phyloP scores from a whole-genome alignment of 192 early-diverging fungal genomes.

The Radiomyces spectabilis region DNA sequence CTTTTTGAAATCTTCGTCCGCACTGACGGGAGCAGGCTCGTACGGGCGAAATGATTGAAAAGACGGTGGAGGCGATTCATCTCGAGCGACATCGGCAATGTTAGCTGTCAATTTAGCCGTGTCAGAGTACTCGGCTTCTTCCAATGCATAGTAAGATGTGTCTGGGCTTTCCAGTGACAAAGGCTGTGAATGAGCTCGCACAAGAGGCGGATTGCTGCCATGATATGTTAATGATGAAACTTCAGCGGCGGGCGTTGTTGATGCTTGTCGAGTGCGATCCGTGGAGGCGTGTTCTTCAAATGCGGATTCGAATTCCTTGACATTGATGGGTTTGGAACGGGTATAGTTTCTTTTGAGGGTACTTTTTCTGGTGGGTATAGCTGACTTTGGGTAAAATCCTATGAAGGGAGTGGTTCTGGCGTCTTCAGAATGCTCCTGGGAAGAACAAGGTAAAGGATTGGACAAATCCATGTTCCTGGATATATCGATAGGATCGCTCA shows the following conservation, averaged over 20 bases:
- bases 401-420: neutral
- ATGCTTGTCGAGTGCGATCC: neutral
- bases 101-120: conserved; percentile 17
- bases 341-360: neutral
- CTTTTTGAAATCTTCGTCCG: neutral
- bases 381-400: neutral
- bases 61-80: conserved; percentile 1
- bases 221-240: neutral
- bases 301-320: neutral
- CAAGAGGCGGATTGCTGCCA: no score
- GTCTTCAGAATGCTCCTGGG: neutral
- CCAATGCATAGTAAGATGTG: neutral
- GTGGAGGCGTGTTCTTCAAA: neutral
- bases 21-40: neutral
- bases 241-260: neutral
- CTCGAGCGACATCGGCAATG: conserved; percentile 1
- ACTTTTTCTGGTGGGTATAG: neutral
- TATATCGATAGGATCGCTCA: no score
- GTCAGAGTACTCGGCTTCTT: conserved; percentile 17
- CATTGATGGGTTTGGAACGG: neutral
- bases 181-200: neutral
- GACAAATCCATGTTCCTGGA: no score
- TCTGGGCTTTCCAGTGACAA: neutral
- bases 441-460: no score
- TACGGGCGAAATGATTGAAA: neutral